Percentiles rank a stretch among this genome's conserved stretches.
These are phyloP conservation scores for Gynochthodes officinalis DNA, from an alignment of 257 asterid species.

Conservation along the genomic window DNA sequence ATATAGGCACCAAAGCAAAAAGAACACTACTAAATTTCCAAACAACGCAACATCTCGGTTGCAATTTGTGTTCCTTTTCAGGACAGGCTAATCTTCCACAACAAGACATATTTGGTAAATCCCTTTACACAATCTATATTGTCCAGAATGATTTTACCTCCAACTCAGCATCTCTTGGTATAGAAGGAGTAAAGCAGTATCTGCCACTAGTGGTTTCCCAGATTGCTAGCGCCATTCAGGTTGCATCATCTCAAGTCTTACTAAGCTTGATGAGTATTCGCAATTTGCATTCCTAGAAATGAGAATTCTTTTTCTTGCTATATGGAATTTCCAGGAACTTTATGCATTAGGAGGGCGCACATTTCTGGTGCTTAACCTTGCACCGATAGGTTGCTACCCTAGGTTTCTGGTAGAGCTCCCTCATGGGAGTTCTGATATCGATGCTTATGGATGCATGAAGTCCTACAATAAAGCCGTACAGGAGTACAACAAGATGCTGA, in stretches of 20 bases:
- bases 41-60: too few relatives aligned
- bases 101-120: constrained; percentile 41
- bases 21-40: background rate
- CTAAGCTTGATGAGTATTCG: background rate
- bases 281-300: background rate
- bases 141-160: constrained; percentile 55
- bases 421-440: constrained; percentile 47
- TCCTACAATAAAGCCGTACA: constrained; percentile 48
- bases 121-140: constrained; percentile 47
- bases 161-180: constrained; percentile 21
- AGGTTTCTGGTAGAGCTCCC: constrained; percentile 43
- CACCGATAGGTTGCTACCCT: constrained; percentile 60
- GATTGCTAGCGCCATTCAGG: constrained; percentile 29
- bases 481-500: constrained; percentile 57
- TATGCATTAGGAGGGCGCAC: constrained; percentile 52
- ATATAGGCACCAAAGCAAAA: too few relatives aligned
- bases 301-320: background rate
- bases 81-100: background rate
- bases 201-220: constrained; percentile 38
- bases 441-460: constrained; percentile 51
- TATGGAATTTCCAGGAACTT: constrained; percentile 35
- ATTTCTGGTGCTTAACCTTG: constrained; percentile 48
- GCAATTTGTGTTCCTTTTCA: background rate
- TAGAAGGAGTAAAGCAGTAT: constrained; percentile 29
- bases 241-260: background rate